Base-by-base conservation (phyloP, 225 moss, liverwort and hornwort genomes). In the Pleurozium schreberi region DNA sequence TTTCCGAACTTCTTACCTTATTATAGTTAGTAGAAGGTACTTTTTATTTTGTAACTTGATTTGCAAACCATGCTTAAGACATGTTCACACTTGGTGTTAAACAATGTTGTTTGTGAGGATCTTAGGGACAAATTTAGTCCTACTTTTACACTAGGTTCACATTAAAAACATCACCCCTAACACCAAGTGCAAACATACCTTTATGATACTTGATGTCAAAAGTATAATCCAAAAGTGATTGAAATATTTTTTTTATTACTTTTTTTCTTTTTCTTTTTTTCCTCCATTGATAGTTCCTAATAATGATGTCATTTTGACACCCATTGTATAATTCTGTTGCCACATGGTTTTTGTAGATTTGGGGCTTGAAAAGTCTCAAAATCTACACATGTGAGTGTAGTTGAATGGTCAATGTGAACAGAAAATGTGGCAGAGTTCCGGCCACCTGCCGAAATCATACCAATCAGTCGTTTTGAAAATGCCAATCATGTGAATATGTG, bases 11-110 rank as follows among this genome's bases (percentile, higher is more conserved):
- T 74, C 31, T 7, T 47, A 47, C 31, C 11, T 49, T 7, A 18
- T 1, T 47, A 1, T 45, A 31, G 18, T 18, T 19, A 18, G 11
- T 33, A 49, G 7, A 2, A 4, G 1, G 3, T 20, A n/a, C n/a
- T n/a, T n/a, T n/a, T 49, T 8, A 49, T 49, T 49, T 8, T 49
- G 11, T 49, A 49, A 49, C 49, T 49, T n/a, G n/a, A n/a, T n/a
- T n/a, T n/a, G n/a, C n/a, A n/a, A n/a, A n/a, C n/a, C n/a, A n/a
- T n/a, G n/a, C n/a, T n/a, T n/a, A n/a, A n/a, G n/a, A n/a, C n/a
- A n/a, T n/a, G n/a, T n/a, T n/a, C n/a, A n/a, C n/a, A n/a, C n/a
- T n/a, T n/a, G n/a, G n/a, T n/a, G n/a, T n/a, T n/a, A n/a, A n/a
- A n/a, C n/a, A n/a, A n/a, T n/a, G n/a, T n/a, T n/a, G n/a, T n/a